A percentile compares a stretch with the other conserved stretches of the same genome.
Conservation (phyloP, 140 eudicot genomes). For the Bidens hawaiensis region DNA sequence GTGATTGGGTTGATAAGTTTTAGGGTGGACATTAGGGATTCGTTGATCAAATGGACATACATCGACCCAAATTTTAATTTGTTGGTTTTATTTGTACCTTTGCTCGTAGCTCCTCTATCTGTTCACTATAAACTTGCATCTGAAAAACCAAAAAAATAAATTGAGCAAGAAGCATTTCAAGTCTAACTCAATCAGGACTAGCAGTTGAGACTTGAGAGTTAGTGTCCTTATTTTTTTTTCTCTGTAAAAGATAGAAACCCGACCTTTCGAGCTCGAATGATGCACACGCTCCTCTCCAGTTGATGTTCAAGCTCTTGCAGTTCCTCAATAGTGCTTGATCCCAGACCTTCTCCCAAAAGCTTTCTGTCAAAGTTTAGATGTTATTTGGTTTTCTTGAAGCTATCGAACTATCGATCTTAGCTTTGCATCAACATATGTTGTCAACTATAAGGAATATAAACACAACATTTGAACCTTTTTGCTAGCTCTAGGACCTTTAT, state of each 20-base stretch:
- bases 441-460: not conserved
- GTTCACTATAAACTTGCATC: slow-evolving; percentile 59
- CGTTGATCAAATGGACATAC: too few relatives aligned
- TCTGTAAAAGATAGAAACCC: not conserved
- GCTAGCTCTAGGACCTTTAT: slow-evolving; percentile 49
- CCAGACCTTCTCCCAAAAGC: slow-evolving; percentile 57
- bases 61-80: too few relatives aligned
- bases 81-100: slow-evolving; percentile 37
- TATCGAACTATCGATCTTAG: not conserved
- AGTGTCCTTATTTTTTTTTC: not conserved
- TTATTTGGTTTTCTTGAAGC: not conserved
- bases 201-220: not conserved
- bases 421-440: not conserved
- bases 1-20: too few relatives aligned
- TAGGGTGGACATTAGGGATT: too few relatives aligned
- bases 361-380: slow-evolving; percentile 26
- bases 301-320: slow-evolving; percentile 61
- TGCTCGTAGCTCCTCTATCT: slow-evolving; percentile 42
- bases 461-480: slow-evolving; percentile 37
- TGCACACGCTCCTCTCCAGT: slow-evolving; percentile 54
- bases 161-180: not conserved
- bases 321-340: slow-evolving; percentile 55
- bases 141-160: slow-evolving; percentile 21
- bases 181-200: not conserved
- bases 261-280: slow-evolving; percentile 66